Evolutionary conservation across 78 protist species (phyloP), one percentile per base, ranked within the genome.

Genomic region (Polysphondylium violaceum): DNA sequence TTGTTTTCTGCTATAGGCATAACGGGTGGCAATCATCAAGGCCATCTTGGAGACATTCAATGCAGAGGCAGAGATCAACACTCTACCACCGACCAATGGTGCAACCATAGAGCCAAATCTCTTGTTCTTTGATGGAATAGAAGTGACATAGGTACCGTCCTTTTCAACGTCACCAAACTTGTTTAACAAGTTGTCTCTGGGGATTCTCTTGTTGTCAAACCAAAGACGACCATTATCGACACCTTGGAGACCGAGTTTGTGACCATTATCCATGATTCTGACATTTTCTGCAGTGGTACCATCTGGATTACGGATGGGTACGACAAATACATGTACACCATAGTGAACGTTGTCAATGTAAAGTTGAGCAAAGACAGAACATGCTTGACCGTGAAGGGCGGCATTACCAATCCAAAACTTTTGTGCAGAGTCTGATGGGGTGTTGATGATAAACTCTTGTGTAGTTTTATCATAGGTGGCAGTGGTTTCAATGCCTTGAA

Each of bases 321-420:
- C 96, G 11, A 95, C 40, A 55, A 95, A 95, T 72, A 76, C 74
- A 33, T 95, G 94, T 31, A 95, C 88, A 50, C 96, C 96, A 53
- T 86, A 33, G 41, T 86, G 75, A 5, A 67, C 77, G 35, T 74
- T 88, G 50, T 68, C 88, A 61, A 88, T 83, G n/a, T 78, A 59
- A 51, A 78, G 47, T 58, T 88, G 94, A 23, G 96, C 96, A 25
- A 94, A 88, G 2, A 81, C 94, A 17, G 91, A 51, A 83, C 91
- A 83, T 19, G 91, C 91, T 69, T 83, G 91, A 69, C 91, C 91
- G 51, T 83, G 91, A 31, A 65, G 31, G 0, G 91, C 99, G 21
- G 93, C 94, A 61, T 86, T 77, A 14, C 97, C 97, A 29, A 87
- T 77, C 99, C 99, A 97, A 81, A 93, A 96, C 95, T 97, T 97